Evolutionary conservation across 495 filamentous ascomycete genomes (phyloP), one percentile per base, ranked within the genome.

Genomic region (Bacidia rubella): DNA sequence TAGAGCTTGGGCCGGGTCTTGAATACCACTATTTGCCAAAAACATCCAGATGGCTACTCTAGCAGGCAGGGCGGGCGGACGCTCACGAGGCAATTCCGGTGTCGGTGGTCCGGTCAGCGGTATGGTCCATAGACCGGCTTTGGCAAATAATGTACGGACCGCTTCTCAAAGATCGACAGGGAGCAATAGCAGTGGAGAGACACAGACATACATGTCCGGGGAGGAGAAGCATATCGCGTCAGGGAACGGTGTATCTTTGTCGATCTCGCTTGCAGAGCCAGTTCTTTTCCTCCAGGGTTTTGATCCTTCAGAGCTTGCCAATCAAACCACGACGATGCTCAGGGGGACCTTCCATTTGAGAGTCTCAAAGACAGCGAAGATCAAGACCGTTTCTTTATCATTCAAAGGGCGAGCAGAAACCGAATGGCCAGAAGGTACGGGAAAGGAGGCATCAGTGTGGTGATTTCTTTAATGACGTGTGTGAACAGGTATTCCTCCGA

Each of bases 391-490:
- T 25, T 86, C 85, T 3, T 70, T 98, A 46, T 86, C 82, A 57
- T 90, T 98, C 59, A 76, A 80, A 25, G 92, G 90, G 17, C 83
- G 82, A 62, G 83, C 88, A 2, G 80, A 83, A 56, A 98, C 92
- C 0, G 88, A 95, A 62, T 98, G 92, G 92, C 92, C 93, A 20
- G 92, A 98, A 73, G 92, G 83, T 86, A 20, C 19, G n/a, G n/a
- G 41, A 5, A 44, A 9, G 5, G 41, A 35, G 15, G 5, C 5
- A 35, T 15, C 68, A 22, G 65, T 47, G 12, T 26, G 21, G 15
- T 15, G 17, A 26, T 45, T 35, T 15, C n/a, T 32, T 4, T 48
- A 17, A 26, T 29, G 11, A 11, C 20, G 41, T 19, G 29, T 51
- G n/a, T 47, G n/a, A 12, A 39, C 52, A 87, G 83, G 90, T 27